These are phyloP conservation scores for Hyparrhenia diplandra DNA, from an alignment of 176 grass and related monocot genomes.

Conservation along the genomic window DNA sequence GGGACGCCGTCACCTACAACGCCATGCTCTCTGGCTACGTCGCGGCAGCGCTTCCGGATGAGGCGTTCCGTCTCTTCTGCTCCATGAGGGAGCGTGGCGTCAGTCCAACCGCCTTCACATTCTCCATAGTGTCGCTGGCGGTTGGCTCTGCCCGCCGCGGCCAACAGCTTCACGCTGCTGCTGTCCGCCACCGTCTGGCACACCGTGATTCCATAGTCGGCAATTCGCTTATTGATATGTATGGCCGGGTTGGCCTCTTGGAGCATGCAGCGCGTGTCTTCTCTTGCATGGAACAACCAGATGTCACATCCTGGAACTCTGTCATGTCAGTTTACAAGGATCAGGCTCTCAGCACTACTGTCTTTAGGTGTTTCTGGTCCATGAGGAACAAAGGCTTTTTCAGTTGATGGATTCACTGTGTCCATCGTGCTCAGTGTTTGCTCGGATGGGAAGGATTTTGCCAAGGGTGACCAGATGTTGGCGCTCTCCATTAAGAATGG, in stretches of 20 bases:
- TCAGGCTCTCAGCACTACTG: background rate
- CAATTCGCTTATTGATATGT: conserved; percentile 73
- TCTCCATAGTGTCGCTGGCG: conserved; percentile 52
- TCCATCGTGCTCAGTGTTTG: conserved; percentile 59
- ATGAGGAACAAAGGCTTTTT: conserved; percentile 59
- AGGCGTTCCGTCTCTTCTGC: conserved; percentile 32
- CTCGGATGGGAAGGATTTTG: conserved; percentile 39
- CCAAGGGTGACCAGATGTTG: conserved; percentile 69
- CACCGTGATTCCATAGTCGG: conserved; percentile 34
- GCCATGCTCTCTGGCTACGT: conserved; percentile 60
- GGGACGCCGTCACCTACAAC: conserved; percentile 65
- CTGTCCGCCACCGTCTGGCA: conserved; percentile 36
- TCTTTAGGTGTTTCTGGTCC: conserved; percentile 49
- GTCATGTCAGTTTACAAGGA: conserved; percentile 63
- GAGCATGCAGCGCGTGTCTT: conserved; percentile 48
- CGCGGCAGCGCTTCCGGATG: background rate
- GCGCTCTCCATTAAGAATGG: conserved; percentile 63
- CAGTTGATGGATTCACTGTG: conserved; percentile 53
- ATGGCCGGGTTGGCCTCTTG: conserved; percentile 53
- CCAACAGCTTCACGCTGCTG: conserved; percentile 52
- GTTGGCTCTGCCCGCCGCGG: conserved; percentile 33
- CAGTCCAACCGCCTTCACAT: conserved; percentile 58
- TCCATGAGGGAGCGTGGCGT: conserved; percentile 50
- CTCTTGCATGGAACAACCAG: conserved; percentile 40
- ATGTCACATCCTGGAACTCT: conserved; percentile 72